phyloP scores from a whole-genome alignment of 371 early-diverging fungal species.

The Saksenaea vasiformis region DNA sequence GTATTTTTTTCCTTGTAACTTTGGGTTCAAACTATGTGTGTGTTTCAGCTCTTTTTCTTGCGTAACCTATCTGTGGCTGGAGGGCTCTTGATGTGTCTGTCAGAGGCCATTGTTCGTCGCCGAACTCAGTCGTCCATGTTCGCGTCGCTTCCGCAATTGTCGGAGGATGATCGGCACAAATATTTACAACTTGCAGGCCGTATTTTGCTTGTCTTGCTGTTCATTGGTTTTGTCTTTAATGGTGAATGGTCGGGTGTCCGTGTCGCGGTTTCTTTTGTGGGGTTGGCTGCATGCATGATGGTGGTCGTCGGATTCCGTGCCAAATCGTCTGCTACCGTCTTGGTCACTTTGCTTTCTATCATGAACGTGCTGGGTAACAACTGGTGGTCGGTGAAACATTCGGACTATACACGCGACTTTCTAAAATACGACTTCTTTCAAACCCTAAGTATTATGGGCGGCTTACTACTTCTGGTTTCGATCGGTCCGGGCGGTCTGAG shows the following conservation, averaged over 20 bases:
- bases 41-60: constrained; percentile 69
- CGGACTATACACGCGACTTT: constrained; percentile 78
- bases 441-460: constrained; percentile 94
- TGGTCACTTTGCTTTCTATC: constrained; percentile 84
- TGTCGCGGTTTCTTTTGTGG: constrained; percentile 64
- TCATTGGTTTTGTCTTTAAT: constrained; percentile 81
- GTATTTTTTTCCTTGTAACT: no score
- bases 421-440: constrained; percentile 98
- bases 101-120: constrained; percentile 56
- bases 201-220: constrained; percentile 85
- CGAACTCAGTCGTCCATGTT: constrained; percentile 57
- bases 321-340: constrained; percentile 87
- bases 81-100: constrained; percentile 86
- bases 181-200: constrained; percentile 90
- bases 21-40: no score
- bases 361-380: constrained; percentile 89
- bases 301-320: constrained; percentile 95
- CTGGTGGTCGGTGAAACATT: constrained; percentile 89
- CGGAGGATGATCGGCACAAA: constrained; percentile 74
- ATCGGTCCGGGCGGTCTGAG: constrained; percentile 91
- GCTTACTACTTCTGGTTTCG: constrained; percentile 84
- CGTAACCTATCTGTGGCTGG: constrained; percentile 89
- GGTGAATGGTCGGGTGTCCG: constrained; percentile 77
- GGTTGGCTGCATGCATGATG: constrained; percentile 84
- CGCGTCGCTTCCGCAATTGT: constrained; percentile 81